phyloP scores from a whole-genome alignment of 2,329 filamentous ascomycete species.

The Paracoccidioides brasiliensis region DNA sequence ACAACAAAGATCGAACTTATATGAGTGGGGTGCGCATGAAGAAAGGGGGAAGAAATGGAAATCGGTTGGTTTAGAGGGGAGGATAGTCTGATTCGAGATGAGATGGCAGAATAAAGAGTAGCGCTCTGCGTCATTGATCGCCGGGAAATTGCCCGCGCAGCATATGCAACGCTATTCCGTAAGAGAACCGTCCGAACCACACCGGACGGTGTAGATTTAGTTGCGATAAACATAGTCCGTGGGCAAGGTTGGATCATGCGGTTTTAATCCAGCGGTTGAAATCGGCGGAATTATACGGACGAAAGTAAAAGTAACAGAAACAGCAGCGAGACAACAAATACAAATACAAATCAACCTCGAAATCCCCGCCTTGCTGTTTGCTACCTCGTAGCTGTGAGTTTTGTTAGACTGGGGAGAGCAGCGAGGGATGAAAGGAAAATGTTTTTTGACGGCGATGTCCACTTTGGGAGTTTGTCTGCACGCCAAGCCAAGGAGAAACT shows the following conservation, averaged over 20 bases:
- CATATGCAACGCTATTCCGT: slow-evolving; percentile 21
- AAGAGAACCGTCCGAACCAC: slow-evolving; percentile 26
- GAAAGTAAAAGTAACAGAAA: not conserved
- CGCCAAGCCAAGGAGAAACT: slow-evolving; percentile 22
- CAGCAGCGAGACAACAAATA: not conserved
- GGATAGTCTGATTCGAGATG: slow-evolving; percentile 21
- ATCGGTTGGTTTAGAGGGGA: slow-evolving; percentile 18
- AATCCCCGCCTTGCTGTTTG: slow-evolving; percentile 3
- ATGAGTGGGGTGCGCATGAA: slow-evolving; percentile 22
- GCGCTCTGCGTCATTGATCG: slow-evolving; percentile 23
- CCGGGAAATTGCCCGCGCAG: slow-evolving; percentile 19
- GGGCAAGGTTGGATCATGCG: not conserved
- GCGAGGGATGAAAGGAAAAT: slow-evolving; percentile 2
- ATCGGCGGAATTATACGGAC: slow-evolving; percentile 1
- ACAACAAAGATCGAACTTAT: slow-evolving; percentile 24
- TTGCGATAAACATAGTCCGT: slow-evolving; percentile 29
- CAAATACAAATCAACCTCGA: not conserved
- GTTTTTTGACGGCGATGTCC: slow-evolving; percentile 7
- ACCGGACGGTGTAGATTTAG: slow-evolving; percentile 21
- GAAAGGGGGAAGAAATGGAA: slow-evolving; percentile 27
- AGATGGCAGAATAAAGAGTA: slow-evolving; percentile 16
- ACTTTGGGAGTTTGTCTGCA: slow-evolving; percentile 18
- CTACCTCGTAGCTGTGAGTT: slow-evolving; percentile 16
- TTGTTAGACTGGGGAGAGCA: not conserved
- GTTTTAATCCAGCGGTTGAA: not conserved